Evolutionary conservation across 139 green algal species (phyloP), one percentile per base, ranked within the genome.

Genomic region (Zygnema circumcarinatum): DNA sequence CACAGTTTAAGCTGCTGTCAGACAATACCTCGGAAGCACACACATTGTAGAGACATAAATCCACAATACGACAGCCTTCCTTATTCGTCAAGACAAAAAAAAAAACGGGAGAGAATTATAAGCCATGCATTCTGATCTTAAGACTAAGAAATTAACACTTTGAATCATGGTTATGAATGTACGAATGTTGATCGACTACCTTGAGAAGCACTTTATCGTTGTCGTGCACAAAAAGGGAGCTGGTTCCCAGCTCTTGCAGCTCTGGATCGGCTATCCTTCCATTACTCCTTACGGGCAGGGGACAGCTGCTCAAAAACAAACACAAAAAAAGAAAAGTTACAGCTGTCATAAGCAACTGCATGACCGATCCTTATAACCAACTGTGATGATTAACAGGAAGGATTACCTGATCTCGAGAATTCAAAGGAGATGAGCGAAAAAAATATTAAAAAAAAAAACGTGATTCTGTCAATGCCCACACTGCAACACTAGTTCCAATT

Each of bases 201-300:
- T 88, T 88, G n/a, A 88, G 40, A 32, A 88, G 83, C 39, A 88
- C 73, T 73, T 74, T 73, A 36, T 88, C 83, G 16, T 84, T 88
- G 29, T 88, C 83, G 41, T 88, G 72, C 20, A 88, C 83, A 32
- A 88, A 88, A 36, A 88, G 83, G 2, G 41, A 79, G 21, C 38
- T 86, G 42, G 79, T 86, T 7, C 79, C 79, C 2, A 86, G 79
- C 31, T 86, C 79, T 38, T 78, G 79, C 42, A 38, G 33, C 29
- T 86, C 42, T 11, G 56, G 1, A 54, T 86, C 79, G 35, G 36
- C 31, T 1, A 41, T 39, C 21, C n/a, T 38, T 1, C n/a, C 42
- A 35, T 35, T 38, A 31, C 53, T 76, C 32, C 31, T 39, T 1
- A 76, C 29, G 2, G 79, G 79, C 29, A 86, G 31, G 1, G 79